Conservation (phyloP, 2,329 filamentous ascomycete genomes). For the Rhynchosporium agropyri region DNA sequence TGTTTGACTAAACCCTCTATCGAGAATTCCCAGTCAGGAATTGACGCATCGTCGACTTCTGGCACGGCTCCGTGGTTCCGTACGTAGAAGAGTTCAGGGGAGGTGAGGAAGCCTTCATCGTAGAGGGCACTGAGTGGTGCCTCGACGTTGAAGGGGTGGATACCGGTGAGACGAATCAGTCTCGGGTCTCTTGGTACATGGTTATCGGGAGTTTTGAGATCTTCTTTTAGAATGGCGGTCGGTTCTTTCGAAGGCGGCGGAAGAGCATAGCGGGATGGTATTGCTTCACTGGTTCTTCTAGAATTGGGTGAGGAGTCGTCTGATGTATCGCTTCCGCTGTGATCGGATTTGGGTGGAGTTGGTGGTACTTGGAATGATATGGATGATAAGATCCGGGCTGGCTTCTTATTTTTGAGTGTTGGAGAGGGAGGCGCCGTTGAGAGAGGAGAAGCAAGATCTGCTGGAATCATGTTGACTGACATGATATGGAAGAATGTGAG, state of each 20-base stretch:
- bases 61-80: slow-evolving; percentile 88
- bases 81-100: slow-evolving; percentile 87
- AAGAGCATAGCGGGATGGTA: slow-evolving; percentile 51
- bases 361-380: slow-evolving; percentile 34
- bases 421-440: slow-evolving; percentile 13
- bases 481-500: slow-evolving; percentile 17
- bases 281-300: slow-evolving; percentile 28
- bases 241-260: slow-evolving; percentile 64
- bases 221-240: slow-evolving; percentile 68
- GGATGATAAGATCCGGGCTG: slow-evolving; percentile 17
- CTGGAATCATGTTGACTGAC: slow-evolving; percentile 11
- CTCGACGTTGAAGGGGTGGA: slow-evolving; percentile 91
- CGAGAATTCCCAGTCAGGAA: slow-evolving; percentile 78
- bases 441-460: slow-evolving; percentile 7
- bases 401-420: slow-evolving; percentile 19
- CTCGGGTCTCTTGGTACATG: slow-evolving; percentile 81
- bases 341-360: slow-evolving; percentile 39
- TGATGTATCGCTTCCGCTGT: slow-evolving; percentile 32
- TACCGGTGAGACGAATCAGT: slow-evolving; percentile 82
- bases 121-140: slow-evolving; percentile 78
- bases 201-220: slow-evolving; percentile 79
- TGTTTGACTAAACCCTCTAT: slow-evolving; percentile 83
- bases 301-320: slow-evolving; percentile 30
- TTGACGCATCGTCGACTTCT: slow-evolving; percentile 69
- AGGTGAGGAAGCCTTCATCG: slow-evolving; percentile 81